Conservation (phyloP, 768 basidiomycete species). For the Macrolepiota albuminosa region DNA sequence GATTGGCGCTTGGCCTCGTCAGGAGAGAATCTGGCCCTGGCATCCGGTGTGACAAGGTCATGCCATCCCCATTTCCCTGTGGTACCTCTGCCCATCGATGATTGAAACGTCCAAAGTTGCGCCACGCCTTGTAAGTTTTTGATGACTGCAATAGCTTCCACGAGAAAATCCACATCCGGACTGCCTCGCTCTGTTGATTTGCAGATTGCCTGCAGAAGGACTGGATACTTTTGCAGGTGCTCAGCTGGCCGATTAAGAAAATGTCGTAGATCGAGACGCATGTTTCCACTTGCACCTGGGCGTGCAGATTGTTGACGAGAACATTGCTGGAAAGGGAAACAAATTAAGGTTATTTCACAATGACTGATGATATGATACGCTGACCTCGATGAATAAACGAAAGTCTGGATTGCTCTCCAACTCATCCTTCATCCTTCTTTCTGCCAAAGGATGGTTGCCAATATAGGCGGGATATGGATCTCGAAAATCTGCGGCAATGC, state of each 20-base stretch:
- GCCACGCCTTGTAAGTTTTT: conserved; percentile 76
- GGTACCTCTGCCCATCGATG: conserved; percentile 77
- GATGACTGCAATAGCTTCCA: conserved; percentile 77
- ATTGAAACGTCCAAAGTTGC: conserved; percentile 85
- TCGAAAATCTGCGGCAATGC: conserved; percentile 83
- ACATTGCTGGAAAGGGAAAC: conserved; percentile 30
- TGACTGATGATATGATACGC: conserved; percentile 11
- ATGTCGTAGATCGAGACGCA: conserved; percentile 65
- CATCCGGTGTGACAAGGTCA: conserved; percentile 69
- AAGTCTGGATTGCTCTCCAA: conserved; percentile 79
- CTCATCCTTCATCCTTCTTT: conserved; percentile 84
- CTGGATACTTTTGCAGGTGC: conserved; percentile 85
- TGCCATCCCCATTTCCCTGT: conserved; percentile 88
- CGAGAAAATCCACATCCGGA: conserved; percentile 78
- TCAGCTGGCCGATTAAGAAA: conserved; percentile 77
- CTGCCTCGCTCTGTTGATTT: conserved; percentile 77
- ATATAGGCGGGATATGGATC: conserved; percentile 81
- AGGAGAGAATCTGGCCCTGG: conserved; percentile 54
- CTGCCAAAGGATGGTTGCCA: conserved; percentile 82
- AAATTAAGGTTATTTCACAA: not conserved
- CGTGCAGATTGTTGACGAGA: conserved; percentile 37
- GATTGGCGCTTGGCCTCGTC: conserved; percentile 81
- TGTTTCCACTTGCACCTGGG: conserved; percentile 30
- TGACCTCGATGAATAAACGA: conserved; percentile 80
- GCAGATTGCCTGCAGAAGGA: conserved; percentile 80